Evolutionary conservation across 768 basidiomycete genomes (phyloP), one percentile per base, ranked within the genome.

Genomic region (Leucogyrophana mollusca): DNA sequence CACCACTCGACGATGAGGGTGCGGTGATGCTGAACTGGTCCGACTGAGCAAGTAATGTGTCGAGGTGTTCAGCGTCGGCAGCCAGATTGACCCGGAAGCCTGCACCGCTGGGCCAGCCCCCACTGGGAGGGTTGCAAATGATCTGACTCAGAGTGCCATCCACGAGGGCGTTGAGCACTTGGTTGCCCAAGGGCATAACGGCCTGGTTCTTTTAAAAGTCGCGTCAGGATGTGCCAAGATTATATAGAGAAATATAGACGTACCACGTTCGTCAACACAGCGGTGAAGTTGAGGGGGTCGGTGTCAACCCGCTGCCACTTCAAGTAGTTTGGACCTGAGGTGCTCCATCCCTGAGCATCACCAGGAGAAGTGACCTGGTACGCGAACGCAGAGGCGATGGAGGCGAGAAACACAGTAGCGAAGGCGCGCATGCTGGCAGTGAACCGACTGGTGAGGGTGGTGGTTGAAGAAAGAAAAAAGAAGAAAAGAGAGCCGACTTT

Each of bases 41-140:
- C 14, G 88, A 90, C 66, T 94, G 89, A 32, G 90, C 88, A 43
- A 80, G 74, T 53, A 93, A 81, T 41, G 67, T 65, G 61, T 63
- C 57, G 18, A 77, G 67, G 44, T 79, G 42, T 16, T 74, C 45
- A 3, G 72, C 51, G 53, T 78, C 73, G 54, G 71, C 56, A 50
- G 84, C 80, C 21, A 94, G 64, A 70, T 93, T 90, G 65, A 94
- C 74, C 46, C 78, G 83, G 78, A 78, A 94, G 27, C 65, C 70
- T 25, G 53, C 45, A 46, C 83, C 85, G n/a, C 62, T 37, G 10
- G 82, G 80, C 82, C 85, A 91, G 13, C 85, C 85, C 23, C 71
- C 73, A 42, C 73, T 77, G 4, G 85, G 83, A 17, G 84, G 70
- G 59, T 68, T 73, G 44, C 85, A 68, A 18, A 53, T 58, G 34